These are phyloP conservation scores for Thraustotheca clavata DNA, from an alignment of 352 stramenopile genomes.

Conservation along the genomic window DNA sequence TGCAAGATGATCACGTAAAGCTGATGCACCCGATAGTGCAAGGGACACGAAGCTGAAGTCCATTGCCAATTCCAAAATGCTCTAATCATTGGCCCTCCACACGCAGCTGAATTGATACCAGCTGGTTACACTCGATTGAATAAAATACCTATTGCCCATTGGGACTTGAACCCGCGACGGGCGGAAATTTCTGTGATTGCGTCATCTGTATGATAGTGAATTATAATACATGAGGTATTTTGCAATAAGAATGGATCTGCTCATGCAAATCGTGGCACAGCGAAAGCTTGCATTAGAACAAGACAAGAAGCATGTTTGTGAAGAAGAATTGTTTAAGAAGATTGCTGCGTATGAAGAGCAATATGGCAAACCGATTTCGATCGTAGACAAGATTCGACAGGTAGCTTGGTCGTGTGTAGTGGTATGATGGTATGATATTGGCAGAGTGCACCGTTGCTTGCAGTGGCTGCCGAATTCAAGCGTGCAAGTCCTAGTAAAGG, in stretches of 20 bases:
- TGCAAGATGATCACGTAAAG: background rate
- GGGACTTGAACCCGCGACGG: background rate
- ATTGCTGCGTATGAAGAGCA: constrained; percentile 71
- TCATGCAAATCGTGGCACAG: constrained; percentile 71
- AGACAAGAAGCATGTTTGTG: constrained; percentile 38
- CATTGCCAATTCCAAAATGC: constrained; percentile 3
- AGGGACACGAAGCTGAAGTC: constrained; percentile 1
- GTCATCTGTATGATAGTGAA: background rate
- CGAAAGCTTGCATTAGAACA: constrained; percentile 52
- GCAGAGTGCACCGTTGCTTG: constrained; percentile 68
- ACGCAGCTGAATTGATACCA: too few species aligned
- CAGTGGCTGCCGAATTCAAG: constrained; percentile 98
- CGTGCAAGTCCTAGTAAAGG: constrained; percentile 96
- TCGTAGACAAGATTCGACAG: constrained; percentile 75
- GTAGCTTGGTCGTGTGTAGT: constrained; percentile 26
- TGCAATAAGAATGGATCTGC: constrained; percentile 39
- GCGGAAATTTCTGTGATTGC: background rate
- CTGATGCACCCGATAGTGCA: background rate
- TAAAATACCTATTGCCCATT: background rate
- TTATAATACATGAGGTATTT: background rate
- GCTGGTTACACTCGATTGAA: background rate
- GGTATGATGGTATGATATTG: too few species aligned
- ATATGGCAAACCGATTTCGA: constrained; percentile 78
- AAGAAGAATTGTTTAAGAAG: constrained; percentile 47
- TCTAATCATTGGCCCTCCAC: too few species aligned